Conservation (phyloP, 2,329 filamentous ascomycete genomes). For the Pyrenochaeta sp. region DNA sequence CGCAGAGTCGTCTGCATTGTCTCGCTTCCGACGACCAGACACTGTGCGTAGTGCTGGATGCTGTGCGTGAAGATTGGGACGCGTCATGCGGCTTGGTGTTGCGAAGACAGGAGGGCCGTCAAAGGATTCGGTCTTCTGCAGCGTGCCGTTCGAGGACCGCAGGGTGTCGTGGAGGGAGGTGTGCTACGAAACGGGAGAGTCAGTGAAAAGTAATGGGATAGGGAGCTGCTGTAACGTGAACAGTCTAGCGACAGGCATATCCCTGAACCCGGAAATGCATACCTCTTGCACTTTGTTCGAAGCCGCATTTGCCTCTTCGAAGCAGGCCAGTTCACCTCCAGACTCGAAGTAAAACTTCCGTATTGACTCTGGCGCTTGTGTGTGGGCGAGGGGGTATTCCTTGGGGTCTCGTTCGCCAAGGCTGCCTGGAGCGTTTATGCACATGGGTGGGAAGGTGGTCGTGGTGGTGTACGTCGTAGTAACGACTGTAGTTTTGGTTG, state of each 20-base stretch:
- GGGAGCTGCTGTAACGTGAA: slow-evolving; percentile 22
- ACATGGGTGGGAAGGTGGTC: slow-evolving; percentile 81
- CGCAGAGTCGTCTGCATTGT: slow-evolving; percentile 46
- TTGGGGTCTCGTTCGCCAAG: slow-evolving; percentile 81
- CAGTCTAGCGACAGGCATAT: slow-evolving; percentile 27
- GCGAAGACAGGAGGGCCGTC: slow-evolving; percentile 53
- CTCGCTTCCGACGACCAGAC: slow-evolving; percentile 55
- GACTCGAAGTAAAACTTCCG: slow-evolving; percentile 79
- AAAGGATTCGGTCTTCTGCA: slow-evolving; percentile 52
- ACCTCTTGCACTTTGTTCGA: slow-evolving; percentile 63
- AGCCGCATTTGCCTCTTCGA: slow-evolving; percentile 69
- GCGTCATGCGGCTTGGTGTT: slow-evolving; percentile 49
- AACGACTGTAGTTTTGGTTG: slow-evolving; percentile 73
- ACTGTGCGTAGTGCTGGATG: slow-evolving; percentile 33
- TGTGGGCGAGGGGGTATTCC: slow-evolving; percentile 85
- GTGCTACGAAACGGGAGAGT: slow-evolving; percentile 49
- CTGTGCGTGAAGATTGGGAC: slow-evolving; percentile 32
- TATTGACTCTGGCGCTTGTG: slow-evolving; percentile 81
- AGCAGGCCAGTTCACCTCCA: slow-evolving; percentile 67
- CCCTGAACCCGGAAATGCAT: slow-evolving; percentile 38
- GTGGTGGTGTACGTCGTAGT: slow-evolving; percentile 93
- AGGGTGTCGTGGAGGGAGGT: slow-evolving; percentile 56
- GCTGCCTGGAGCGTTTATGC: slow-evolving; percentile 76
- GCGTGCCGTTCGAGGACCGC: slow-evolving; percentile 56
- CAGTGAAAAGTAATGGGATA: slow-evolving; percentile 24